phyloP scores from a whole-genome alignment of 805 yeast genomes.

The Limtongozyma cylindracea region DNA sequence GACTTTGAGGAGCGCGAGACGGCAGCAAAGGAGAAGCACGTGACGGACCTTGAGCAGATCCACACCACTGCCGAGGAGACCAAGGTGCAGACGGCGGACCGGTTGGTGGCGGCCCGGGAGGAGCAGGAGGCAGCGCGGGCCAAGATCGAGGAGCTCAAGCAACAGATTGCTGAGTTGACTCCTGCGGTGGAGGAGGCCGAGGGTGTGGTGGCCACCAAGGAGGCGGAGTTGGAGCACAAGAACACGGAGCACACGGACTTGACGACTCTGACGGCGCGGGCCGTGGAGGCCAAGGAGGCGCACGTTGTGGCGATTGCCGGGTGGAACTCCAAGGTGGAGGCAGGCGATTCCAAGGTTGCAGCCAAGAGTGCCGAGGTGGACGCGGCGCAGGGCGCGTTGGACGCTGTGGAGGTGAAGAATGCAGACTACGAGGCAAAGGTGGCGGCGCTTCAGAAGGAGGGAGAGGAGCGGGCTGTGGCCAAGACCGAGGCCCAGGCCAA shows the following conservation, averaged over 20 bases:
- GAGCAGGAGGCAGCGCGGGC: conserved; percentile 15
- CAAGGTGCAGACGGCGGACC: conserved; percentile 17
- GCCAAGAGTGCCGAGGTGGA: too few relatives aligned
- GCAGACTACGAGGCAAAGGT: conserved; percentile 11
- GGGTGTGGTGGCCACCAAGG: too few relatives aligned
- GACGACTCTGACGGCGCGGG: too few relatives aligned
- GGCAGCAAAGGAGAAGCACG: conserved; percentile 19
- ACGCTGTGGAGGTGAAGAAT: conserved; percentile 12
- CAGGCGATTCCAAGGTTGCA: too few relatives aligned
- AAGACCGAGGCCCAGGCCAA: conserved; percentile 7
- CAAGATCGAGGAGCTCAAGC: conserved; percentile 17
- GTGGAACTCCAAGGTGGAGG: too few relatives aligned
- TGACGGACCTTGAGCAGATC: conserved; percentile 15
- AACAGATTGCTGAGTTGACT: too few relatives aligned
- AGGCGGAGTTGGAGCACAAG: too few relatives aligned
- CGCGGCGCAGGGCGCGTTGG: too few relatives aligned
- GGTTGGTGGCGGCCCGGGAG: conserved; percentile 14
- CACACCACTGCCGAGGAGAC: conserved; percentile 16
- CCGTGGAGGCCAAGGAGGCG: too few relatives aligned
- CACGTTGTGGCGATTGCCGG: too few relatives aligned
- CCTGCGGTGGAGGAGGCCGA: too few relatives aligned
- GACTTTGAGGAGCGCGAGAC: conserved; percentile 20
- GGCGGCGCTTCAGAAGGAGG: conserved; percentile 16
- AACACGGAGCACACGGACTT: too few relatives aligned
- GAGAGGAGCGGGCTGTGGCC: conserved; percentile 11